Evolutionary conservation across 192 early-diverging fungal genomes (phyloP), one percentile per base, ranked within the genome.

Genomic region (Chytriomyces sp.): DNA sequence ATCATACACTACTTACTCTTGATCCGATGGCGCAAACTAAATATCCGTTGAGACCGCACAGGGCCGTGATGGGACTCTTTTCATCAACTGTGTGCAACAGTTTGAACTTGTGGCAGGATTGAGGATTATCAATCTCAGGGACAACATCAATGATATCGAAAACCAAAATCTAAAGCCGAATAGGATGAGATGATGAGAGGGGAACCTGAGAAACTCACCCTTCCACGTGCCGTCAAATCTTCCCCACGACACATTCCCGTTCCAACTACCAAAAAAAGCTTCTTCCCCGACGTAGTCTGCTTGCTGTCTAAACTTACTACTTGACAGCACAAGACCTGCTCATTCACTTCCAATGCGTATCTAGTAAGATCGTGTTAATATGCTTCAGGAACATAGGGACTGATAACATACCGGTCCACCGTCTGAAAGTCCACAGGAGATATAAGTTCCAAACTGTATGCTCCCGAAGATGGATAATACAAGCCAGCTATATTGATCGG

Each of bases 111-210:
- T 95, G 94, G 73, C 93, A 95, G 0, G 95, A 96, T 78, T 94
- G 93, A 32, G 98, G 96, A 57, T 92, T 92, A 49, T 93, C 92
- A 0, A 91, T 89, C 75, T 97, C 94, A 4, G 98, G 98, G 34
- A 99, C 95, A 38, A 99, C 94, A 78, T 96, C 94, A 80, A 96
- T 92, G 39, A 98, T 87, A 52, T 99, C 98, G 73, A 92, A 98
- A 30, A 99, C 80, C 53, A 94, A 90, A 53, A 98, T 86, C 85
- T 93, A 76, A 75, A 58, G 34, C 12, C 37, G 34, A 41, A 71
- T 36, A 56, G 12, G 14, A 53, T 59, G 25, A 71, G 34, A 28
- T 8, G n/a, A 2, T 56, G 33, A 28, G 19, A 59, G 31, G 32
- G 30, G 37, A 25, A 65, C 39, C 14, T 37, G 64, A 2, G 19